These are phyloP conservation scores for Phytophthora macrochlamydospora DNA, from an alignment of 352 stramenopile genomes.

Conservation along the genomic window DNA sequence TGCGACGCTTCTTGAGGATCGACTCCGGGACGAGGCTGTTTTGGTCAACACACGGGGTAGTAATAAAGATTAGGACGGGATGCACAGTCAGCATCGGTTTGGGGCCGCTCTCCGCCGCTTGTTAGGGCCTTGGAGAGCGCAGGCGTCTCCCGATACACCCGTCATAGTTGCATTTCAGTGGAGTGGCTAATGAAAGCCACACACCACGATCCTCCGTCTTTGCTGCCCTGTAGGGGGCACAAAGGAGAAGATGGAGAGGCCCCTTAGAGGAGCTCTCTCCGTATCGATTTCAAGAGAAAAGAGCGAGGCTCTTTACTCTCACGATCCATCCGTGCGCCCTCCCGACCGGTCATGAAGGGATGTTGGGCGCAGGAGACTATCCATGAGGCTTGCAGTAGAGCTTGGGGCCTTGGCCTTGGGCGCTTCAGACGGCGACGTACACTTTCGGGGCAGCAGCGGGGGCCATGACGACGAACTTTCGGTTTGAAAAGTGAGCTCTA, in stretches of 20 bases:
- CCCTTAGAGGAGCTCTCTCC: constrained; percentile 24
- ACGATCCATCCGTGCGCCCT: constrained; percentile 69
- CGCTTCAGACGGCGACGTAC: constrained; percentile 54
- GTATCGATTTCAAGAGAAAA: constrained; percentile 92
- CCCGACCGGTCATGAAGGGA: background rate
- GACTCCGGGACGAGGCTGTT: constrained; percentile 88
- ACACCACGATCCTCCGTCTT: constrained; percentile 84
- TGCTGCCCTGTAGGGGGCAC: constrained; percentile 62
- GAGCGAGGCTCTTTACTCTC: constrained; percentile 79
- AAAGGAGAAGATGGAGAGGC: constrained; percentile 71
- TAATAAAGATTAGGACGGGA: constrained; percentile 67
- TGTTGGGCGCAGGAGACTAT: constrained; percentile 52
- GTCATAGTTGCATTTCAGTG: constrained; percentile 90
- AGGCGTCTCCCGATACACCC: constrained; percentile 62
- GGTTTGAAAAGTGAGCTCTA: constrained; percentile 85
- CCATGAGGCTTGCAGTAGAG: constrained; percentile 35
- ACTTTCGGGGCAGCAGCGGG: constrained; percentile 76
- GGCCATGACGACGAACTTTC: constrained; percentile 85
- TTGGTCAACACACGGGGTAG: constrained; percentile 2
- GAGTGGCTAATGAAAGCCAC: constrained; percentile 65
- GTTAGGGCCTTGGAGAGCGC: constrained; percentile 2
- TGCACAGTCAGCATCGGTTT: constrained; percentile 50
- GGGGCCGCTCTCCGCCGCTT: background rate
- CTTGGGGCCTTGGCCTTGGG: background rate
- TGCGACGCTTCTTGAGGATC: constrained; percentile 92